Base-by-base conservation (phyloP, 2,329 filamentous ascomycete genomes). In the Dendrostoma leiphaemia region DNA sequence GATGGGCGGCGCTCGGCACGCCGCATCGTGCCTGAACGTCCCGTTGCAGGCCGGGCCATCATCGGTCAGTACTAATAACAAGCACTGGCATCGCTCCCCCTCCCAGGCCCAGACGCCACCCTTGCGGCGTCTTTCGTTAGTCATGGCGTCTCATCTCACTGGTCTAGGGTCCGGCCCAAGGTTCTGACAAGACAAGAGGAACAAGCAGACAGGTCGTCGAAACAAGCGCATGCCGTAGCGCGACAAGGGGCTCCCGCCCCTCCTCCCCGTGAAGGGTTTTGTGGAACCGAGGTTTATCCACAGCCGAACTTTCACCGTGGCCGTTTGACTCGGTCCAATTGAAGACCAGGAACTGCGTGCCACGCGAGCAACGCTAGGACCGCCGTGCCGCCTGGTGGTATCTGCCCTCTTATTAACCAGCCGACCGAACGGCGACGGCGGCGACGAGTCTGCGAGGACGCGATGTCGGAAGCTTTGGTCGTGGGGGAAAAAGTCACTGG, bases 241-340 rank as follows among this genome's bases (percentile, higher is more conserved):
- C n/a, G n/a, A n/a, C n/a, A n/a, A n/a, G n/a, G n/a, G n/a, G n/a
- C n/a, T n/a, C n/a, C n/a, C n/a, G n/a, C n/a, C n/a, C n/a, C n/a
- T n/a, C n/a, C 35, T 10, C 35, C n/a, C 35, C 35, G 29, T 32
- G 29, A 32, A n/a, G n/a, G n/a, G n/a, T 13, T 51, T 28, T 43
- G 8, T 46, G 32, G 43, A 48, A 28, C 56, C 56, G 56, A 57
- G 23, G 48, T 48, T 55, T 50, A 58, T 12, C 56, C 56, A 48
- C 38, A 28, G 10, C 58, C 58, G 58, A 51, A 48, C 45, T 48
- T 58, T 17, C 32, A 46, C 58, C 53, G 57, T 5, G 12, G 19
- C 8, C 10, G 46, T 41, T 24, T 13, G 17, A 35, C 48, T 21
- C 48, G 29, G 32, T 28, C 46, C 40, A 41, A 35, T 44, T 15